Conservation (phyloP, 208 protist genomes). For the Polymyxa betae region DNA sequence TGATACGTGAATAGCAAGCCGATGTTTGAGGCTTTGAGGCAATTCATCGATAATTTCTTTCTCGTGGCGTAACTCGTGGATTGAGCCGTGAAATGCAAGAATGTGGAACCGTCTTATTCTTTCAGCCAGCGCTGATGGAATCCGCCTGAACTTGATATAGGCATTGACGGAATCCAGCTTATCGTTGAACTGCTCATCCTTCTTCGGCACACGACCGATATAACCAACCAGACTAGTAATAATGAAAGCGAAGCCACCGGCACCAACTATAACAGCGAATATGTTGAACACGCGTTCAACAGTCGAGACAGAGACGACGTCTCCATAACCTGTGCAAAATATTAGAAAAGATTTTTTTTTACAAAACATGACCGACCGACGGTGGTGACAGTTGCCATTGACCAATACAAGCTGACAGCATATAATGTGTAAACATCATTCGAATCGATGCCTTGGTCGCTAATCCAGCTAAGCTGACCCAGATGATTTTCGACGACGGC, state of each 20-base stretch:
- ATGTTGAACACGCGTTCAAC: not conserved
- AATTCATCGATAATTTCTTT: not conserved
- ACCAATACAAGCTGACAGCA: not conserved
- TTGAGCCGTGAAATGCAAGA: slow-evolving; percentile 2
- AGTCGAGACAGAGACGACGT: not conserved
- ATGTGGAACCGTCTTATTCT: not conserved
- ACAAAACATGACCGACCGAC: not conserved
- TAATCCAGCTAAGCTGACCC: not conserved
- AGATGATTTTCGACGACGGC: not conserved
- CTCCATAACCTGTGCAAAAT: not conserved
- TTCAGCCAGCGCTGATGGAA: not conserved
- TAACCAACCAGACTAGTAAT: slow-evolving; percentile 20
- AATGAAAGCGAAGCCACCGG: slow-evolving; percentile 18
- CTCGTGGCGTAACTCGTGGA: not conserved
- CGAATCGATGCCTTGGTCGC: not conserved
- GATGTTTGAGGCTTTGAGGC: not conserved
- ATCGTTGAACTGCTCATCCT: not conserved
- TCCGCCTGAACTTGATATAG: slow-evolving; percentile 11
- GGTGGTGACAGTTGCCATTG: slow-evolving; percentile 37
- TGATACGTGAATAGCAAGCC: not conserved
- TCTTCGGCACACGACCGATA: not conserved
- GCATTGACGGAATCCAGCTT: slow-evolving; percentile 30
- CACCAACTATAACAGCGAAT: slow-evolving; percentile 12
- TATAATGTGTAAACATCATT: not conserved
- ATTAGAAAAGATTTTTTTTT: not conserved